These are phyloP conservation scores for Ensete glaucum DNA, from an alignment of 176 grass and related monocot genomes.

Conservation along the genomic window DNA sequence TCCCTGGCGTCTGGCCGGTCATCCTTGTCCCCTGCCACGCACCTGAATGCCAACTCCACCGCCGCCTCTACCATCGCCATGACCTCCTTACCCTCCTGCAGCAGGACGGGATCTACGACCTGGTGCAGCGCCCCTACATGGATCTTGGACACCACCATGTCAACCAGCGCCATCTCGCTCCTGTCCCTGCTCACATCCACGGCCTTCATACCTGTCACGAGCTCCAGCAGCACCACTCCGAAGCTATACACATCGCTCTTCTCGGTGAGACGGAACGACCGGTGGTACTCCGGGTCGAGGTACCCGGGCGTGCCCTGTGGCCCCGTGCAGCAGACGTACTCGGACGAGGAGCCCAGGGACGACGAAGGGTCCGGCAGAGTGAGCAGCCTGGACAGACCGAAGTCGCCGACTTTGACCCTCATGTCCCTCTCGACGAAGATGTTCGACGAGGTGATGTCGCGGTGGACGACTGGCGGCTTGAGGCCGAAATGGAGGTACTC, in stretches of 20 bases:
- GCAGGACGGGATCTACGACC: constrained; percentile 67
- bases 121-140: constrained; percentile 71
- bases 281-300: constrained; percentile 89
- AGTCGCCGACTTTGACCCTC: constrained; percentile 88
- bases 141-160: constrained; percentile 89
- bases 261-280: constrained; percentile 87
- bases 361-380: constrained; percentile 49
- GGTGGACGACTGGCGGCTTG: constrained; percentile 88
- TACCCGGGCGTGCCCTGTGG: constrained; percentile 93
- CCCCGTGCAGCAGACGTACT: constrained; percentile 82
- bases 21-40: constrained; percentile 83
- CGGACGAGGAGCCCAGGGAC: constrained; percentile 22
- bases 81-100: constrained; percentile 32
- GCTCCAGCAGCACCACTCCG: constrained; percentile 87
- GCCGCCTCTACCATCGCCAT: constrained; percentile 57
- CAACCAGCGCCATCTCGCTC: constrained; percentile 63
- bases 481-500: constrained; percentile 87
- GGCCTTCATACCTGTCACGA: constrained; percentile 71
- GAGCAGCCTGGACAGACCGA: constrained; percentile 81
- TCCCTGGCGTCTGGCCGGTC: constrained; percentile 71
- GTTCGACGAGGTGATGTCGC: constrained; percentile 90
- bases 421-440: constrained; percentile 91
- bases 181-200: constrained; percentile 78
- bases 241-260: constrained; percentile 99
- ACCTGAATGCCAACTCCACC: constrained; percentile 85